A percentile compares a stretch with the other conserved stretches of the same genome.
Conservation (phyloP, 177 flowering plant genomes). For the Vitis hybrid region DNA sequence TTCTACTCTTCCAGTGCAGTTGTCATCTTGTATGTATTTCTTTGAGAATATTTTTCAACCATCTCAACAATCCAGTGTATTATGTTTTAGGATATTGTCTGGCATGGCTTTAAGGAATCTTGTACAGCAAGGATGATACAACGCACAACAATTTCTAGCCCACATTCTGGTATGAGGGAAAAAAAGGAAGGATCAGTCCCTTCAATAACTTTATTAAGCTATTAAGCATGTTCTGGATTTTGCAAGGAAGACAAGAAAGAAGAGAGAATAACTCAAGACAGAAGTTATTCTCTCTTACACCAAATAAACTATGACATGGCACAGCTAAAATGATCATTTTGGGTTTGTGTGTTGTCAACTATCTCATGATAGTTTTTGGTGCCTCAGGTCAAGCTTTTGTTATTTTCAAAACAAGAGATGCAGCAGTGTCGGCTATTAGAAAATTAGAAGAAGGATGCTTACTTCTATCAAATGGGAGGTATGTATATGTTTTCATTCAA, state of each 20-base stretch:
- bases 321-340: background rate
- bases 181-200: background rate
- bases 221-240: background rate
- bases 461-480: conserved; percentile 78
- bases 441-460: conserved; percentile 60
- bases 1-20: background rate
- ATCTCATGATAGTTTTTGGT: background rate
- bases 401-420: conserved; percentile 62
- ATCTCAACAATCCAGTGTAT: background rate
- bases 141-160: conserved; percentile 46
- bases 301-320: background rate
- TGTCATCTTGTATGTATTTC: background rate
- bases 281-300: background rate
- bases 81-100: conserved; percentile 65
- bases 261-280: background rate
- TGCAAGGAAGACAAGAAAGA: background rate
- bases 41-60: background rate
- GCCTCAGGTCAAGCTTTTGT: conserved; percentile 75
- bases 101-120: conserved; percentile 49
- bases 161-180: conserved; percentile 55
- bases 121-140: conserved; percentile 73
- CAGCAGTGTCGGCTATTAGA: conserved; percentile 45
- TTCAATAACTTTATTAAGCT: background rate
- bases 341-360: too few relatives aligned
- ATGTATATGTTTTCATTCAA: conserved; percentile 6